Conservation (phyloP, 331 rosid genomes). For the Malus hybrid region DNA sequence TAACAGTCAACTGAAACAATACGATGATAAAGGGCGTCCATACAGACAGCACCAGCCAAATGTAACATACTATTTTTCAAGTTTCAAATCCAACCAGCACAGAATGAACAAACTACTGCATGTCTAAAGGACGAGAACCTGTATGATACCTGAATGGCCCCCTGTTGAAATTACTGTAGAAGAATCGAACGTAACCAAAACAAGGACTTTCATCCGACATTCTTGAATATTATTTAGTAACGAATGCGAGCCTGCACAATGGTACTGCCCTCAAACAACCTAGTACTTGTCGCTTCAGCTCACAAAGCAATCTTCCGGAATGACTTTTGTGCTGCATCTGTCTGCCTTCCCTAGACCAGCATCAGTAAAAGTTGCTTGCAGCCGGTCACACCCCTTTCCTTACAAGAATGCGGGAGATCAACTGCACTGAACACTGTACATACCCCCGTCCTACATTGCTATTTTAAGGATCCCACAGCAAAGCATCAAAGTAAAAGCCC, state of each 20-base stretch:
- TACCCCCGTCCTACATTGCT: constrained; percentile 16
- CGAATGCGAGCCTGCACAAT: constrained; percentile 27
- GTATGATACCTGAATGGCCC: background rate
- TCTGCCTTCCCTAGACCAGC: background rate
- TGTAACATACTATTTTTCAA: background rate
- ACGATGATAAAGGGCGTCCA: too few relatives aligned
- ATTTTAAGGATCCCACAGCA: constrained; percentile 32
- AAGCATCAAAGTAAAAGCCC: constrained; percentile 44
- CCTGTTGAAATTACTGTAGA: background rate
- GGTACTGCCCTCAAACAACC: background rate
- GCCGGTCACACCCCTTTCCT: background rate
- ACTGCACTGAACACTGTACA: constrained; percentile 66
- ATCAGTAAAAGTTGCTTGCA: background rate
- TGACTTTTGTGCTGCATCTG: background rate
- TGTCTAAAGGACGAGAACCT: background rate
- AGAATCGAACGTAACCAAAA: constrained; percentile 8
- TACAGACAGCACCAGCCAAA: background rate
- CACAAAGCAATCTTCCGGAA: background rate
- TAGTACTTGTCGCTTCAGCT: background rate
- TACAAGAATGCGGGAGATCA: constrained; percentile 33
- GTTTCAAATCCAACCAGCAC: background rate
- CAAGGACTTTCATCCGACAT: constrained; percentile 26
- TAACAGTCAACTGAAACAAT: background rate
- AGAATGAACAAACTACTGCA: background rate
- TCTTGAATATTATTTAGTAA: constrained; percentile 25